A percentile compares a stretch with the other conserved stretches of the same genome.
These are phyloP conservation scores for Solanum raphanifolium DNA, from an alignment of 257 asterid species.

Conservation along the genomic window DNA sequence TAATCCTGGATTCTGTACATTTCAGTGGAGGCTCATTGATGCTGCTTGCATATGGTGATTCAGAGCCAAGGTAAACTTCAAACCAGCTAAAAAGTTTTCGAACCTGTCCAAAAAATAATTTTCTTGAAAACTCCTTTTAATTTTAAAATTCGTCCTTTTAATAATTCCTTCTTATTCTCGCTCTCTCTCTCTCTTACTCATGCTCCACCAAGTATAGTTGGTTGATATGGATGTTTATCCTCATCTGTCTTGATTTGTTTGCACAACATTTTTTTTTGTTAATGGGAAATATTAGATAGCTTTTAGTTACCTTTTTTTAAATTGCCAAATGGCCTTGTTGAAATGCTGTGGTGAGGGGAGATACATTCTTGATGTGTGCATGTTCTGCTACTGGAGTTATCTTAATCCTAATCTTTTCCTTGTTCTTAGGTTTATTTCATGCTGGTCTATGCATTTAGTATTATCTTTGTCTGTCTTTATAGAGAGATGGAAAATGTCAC, in stretches of 20 bases:
- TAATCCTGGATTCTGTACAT: constrained; percentile 78
- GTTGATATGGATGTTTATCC: background rate
- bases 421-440: background rate
- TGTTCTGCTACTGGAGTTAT: background rate
- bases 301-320: background rate
- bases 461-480: constrained; percentile 24
- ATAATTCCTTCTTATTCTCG: background rate
- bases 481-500: constrained; percentile 89
- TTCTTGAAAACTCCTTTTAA: background rate
- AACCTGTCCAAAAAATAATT: background rate
- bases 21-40: constrained; percentile 73
- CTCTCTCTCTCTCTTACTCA: background rate
- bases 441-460: background rate
- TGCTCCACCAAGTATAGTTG: background rate
- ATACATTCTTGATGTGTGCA: background rate
- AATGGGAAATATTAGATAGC: background rate
- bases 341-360: background rate
- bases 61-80: constrained; percentile 71
- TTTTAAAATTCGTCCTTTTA: background rate
- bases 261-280: background rate
- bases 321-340: background rate
- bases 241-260: background rate
- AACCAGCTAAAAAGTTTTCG: background rate
- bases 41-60: constrained; percentile 95
- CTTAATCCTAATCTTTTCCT: background rate